A percentile compares a stretch with the other conserved stretches of the same genome.
These are phyloP conservation scores for Neodidymelliopsis sp. DNA, from an alignment of 2,329 filamentous ascomycete species.

Conservation along the genomic window DNA sequence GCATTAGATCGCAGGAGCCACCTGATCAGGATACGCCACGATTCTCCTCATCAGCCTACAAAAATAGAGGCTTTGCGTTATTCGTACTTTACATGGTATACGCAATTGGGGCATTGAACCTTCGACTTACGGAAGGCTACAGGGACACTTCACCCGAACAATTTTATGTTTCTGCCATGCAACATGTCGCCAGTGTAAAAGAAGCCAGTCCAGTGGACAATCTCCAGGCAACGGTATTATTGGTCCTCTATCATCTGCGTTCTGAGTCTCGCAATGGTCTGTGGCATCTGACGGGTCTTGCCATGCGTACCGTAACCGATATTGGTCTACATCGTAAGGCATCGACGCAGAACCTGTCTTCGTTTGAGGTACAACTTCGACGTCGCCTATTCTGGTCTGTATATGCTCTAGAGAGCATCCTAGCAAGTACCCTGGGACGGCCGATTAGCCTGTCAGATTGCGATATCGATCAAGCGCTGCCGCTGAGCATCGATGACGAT, in stretches of 20 bases:
- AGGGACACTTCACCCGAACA: conserved; percentile 50
- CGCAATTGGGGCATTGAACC: conserved; percentile 59
- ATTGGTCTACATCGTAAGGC: conserved; percentile 60
- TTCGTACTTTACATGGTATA: conserved; percentile 63
- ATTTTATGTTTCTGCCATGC: conserved; percentile 59
- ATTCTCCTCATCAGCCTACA: conserved; percentile 14
- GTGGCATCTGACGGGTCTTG: conserved; percentile 64
- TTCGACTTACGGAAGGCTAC: conserved; percentile 58
- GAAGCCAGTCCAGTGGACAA: conserved; percentile 60
- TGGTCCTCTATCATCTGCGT: conserved; percentile 61
- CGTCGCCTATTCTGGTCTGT: conserved; percentile 62
- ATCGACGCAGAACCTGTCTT: conserved; percentile 53
- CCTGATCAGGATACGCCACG: not conserved
- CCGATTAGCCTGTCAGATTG: conserved; percentile 61
- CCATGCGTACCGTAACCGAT: conserved; percentile 62
- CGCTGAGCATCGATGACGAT: conserved; percentile 54
- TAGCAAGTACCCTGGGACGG: conserved; percentile 60
- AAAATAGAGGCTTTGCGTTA: conserved; percentile 53
- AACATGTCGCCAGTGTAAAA: conserved; percentile 58
- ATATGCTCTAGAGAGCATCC: conserved; percentile 59
- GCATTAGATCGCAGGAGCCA: not conserved
- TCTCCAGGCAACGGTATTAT: conserved; percentile 61
- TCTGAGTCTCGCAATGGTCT: conserved; percentile 60
- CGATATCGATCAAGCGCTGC: conserved; percentile 60
- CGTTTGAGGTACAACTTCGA: conserved; percentile 55